phyloP scores from a whole-genome alignment of 2,329 filamentous ascomycete species.

The Colletotrichum navitas region DNA sequence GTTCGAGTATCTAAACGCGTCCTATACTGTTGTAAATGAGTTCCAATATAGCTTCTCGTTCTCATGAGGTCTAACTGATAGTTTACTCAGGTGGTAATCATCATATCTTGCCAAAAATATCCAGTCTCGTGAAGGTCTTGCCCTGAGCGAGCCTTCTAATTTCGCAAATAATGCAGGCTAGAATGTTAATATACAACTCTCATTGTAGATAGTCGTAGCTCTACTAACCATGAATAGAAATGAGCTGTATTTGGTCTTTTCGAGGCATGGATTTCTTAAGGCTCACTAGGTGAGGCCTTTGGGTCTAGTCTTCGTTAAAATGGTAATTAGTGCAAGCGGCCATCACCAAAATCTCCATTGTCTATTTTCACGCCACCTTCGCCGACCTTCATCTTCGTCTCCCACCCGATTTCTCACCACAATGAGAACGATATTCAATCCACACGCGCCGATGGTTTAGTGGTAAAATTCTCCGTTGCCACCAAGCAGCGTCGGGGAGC shows the following conservation, averaged over 20 bases:
- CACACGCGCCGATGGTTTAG: conserved; percentile 8
- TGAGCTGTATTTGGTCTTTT: not conserved
- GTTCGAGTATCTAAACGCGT: no score
- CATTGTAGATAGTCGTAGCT: not conserved
- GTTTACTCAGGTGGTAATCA: no score
- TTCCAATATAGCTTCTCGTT: no score
- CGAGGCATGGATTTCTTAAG: not conserved
- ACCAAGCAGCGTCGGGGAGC: conserved; percentile 9
- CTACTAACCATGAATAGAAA: not conserved
- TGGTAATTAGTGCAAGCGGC: not conserved
- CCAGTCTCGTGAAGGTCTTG: no score
- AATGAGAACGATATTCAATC: accelerated
- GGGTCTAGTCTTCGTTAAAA: not conserved
- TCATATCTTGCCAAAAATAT: no score
- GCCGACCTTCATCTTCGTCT: no score
- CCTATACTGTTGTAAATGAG: no score
- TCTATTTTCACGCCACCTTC: not conserved
- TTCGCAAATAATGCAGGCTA: no score
- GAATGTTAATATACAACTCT: not conserved
- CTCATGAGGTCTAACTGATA: no score
- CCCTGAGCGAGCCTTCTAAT: no score
- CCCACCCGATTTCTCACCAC: not conserved
- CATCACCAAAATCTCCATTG: not conserved
- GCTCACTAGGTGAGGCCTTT: no score
- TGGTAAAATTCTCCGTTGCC: conserved; percentile 27